Base-by-base conservation (phyloP, 2,329 filamentous ascomycete genomes). In the Ilyonectria destructans region DNA sequence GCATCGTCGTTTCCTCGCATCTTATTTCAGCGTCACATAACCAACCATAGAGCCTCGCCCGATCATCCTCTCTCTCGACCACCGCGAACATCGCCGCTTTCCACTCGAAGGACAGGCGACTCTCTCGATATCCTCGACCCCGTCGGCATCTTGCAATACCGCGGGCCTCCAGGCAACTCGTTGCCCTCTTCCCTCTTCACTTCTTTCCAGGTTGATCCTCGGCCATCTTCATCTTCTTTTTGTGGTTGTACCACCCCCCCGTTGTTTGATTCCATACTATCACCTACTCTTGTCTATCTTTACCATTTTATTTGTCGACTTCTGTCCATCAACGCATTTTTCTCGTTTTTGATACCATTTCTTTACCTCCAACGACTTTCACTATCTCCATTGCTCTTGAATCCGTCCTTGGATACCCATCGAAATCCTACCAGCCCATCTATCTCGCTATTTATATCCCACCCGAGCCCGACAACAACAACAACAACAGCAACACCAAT, bases 121-220 rank as follows among this genome's bases (percentile, higher is more conserved):
- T 68, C 71, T 48, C 57, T 57, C 46, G 56, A 46, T 61, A 61
- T 62, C 62, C 57, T 64, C 62, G 5, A 62, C 67, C 55, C 26
- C 65, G 62, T 70, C 72, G 73, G 71, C 69, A 71, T 69, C 69
- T 75, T 76, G 73, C 66, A 76, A 61, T 63, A 69, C 70, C 52
- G 68, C 72, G 65, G 73, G 73, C 63, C 62, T 58, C 62, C 31
- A 60, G 72, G 74, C 74, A 76, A 70, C 63, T 70, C 64, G 59
- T 73, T 76, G 69, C 69, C 69, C 57, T 60, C 66, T 69, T 61
- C 68, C 67, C 57, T 67, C 61, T 75, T 77, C 74, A 65, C 58
- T 76, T 79, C 74, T 72, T 77, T 73, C 76, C 85, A 85, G 87
- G 87, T 89, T 88, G 87, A 89, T 82, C 86, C 87, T 89, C 80